These are phyloP conservation scores for Amanita pallidorosea DNA, from an alignment of 768 basidiomycete genomes.

Conservation along the genomic window DNA sequence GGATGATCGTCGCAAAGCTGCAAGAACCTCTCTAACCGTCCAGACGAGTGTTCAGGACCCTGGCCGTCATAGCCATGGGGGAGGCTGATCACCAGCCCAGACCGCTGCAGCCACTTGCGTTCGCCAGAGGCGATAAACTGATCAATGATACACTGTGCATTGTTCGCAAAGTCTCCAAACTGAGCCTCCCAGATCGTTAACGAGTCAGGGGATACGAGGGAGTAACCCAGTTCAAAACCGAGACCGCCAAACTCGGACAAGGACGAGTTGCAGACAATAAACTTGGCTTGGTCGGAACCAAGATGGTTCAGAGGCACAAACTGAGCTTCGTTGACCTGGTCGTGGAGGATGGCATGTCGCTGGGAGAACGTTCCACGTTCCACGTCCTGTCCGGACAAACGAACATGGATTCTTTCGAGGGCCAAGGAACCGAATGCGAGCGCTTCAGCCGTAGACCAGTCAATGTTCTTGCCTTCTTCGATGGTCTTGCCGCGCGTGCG, in stretches of 20 bases:
- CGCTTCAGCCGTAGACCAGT: slow-evolving; percentile 98
- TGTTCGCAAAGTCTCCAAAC: slow-evolving; percentile 97
- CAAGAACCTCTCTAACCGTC: slow-evolving; percentile 89
- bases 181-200: slow-evolving; percentile 98
- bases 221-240: slow-evolving; percentile 97
- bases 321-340: slow-evolving; percentile 86
- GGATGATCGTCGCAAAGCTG: slow-evolving; percentile 98
- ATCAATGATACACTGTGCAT: slow-evolving; percentile 95
- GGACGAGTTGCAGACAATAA: slow-evolving; percentile 94
- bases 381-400: slow-evolving; percentile 95
- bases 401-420: slow-evolving; percentile 88
- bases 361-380: slow-evolving; percentile 99
- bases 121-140: slow-evolving; percentile 98
- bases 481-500: slow-evolving; percentile 79
- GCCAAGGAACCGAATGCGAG: slow-evolving; percentile 92
- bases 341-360: slow-evolving; percentile 93
- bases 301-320: slow-evolving; percentile 87
- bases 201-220: slow-evolving; percentile 87
- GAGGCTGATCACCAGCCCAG: slow-evolving; percentile 77
- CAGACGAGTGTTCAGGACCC: slow-evolving; percentile 96
- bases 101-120: slow-evolving; percentile 94
- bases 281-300: slow-evolving; percentile 78
- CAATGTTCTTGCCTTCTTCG: slow-evolving; percentile 85
- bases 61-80: slow-evolving; percentile 99
- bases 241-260: slow-evolving; percentile 92